phyloP scores from a whole-genome alignment of 176 grass and related monocot genomes.

The Lolium multiflorum region DNA sequence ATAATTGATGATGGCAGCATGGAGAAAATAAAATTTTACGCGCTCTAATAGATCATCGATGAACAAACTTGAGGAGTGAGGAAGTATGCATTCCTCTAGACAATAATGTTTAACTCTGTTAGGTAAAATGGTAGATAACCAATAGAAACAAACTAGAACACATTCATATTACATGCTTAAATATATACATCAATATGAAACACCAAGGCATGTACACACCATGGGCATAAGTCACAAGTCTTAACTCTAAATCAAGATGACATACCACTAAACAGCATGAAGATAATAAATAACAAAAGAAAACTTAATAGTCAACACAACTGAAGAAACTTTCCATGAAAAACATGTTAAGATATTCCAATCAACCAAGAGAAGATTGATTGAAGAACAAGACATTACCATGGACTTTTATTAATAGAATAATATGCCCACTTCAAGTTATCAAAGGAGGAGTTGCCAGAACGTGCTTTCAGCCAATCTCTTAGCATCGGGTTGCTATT shows the following conservation, averaged over 20 bases:
- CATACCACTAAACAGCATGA: neutral
- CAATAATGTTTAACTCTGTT: neutral
- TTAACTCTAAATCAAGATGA: constrained; percentile 23
- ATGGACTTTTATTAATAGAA: constrained; percentile 96
- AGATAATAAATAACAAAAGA: neutral
- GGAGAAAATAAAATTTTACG: neutral
- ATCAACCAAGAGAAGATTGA: neutral
- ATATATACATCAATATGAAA: constrained; percentile 20
- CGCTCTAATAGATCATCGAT: neutral
- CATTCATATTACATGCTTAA: neutral
- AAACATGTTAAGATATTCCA: constrained; percentile 4
- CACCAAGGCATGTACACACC: neutral
- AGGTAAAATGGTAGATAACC: neutral
- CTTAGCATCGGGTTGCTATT: constrained; percentile 70
- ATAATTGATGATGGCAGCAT: constrained; percentile 14
- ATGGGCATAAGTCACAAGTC: neutral
- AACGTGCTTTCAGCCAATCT: constrained; percentile 80
- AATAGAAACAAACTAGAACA: constrained; percentile 15
- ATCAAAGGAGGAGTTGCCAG: constrained; percentile 70
- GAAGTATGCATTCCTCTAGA: constrained; percentile 8
- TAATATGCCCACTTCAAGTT: constrained; percentile 87
- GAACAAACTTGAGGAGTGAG: constrained; percentile 5
- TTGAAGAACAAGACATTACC: constrained; percentile 57
- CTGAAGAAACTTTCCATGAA: constrained; percentile 26
- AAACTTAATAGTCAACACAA: neutral